Evolutionary conservation across 139 green algal genomes (phyloP), one percentile per base, ranked within the genome.

Genomic region (Deuterostichococcus epilithicus): DNA sequence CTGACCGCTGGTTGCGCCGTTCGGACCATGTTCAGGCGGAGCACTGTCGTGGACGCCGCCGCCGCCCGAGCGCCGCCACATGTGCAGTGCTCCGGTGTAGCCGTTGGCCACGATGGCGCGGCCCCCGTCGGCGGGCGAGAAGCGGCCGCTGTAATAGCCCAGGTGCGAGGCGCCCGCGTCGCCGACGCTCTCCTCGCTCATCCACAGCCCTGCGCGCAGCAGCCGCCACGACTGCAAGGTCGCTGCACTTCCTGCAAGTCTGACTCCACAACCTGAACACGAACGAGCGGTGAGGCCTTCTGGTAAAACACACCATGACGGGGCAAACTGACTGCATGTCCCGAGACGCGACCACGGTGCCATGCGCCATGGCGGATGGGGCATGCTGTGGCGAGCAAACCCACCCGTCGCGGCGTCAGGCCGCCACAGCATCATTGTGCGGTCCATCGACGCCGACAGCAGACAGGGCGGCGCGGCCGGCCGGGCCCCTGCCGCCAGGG

Each of bases 361-460:
- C 10, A 23, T 13, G 8, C 10, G 8, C 42, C 13, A 8, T 23
- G 13, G 42, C 13, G 10, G 42, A 52, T 52, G 8, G 42, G 8
- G 42, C 10, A 52, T 23, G 42, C 42, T 23, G 42, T 13, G 13
- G 42, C 30, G 22, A 58, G 18, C 6, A 72, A 58, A 26, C 70
- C 18, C 77, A 88, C 83, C 86, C 73, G 77, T 78, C 3, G 71
- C 47, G 28, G 69, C 47, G 44, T 97, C 90, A 10, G 85, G 89
- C 6, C 76, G 58, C 96, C 96, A 99, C 3, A 99, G 44, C 78
- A 96, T 90, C 91, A 99, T 96, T 34, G 92, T 97, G 20, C 96
- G 84, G 82, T 99, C 96, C 92, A 98, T 98, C 25, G 91, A 97
- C 4, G 91, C 86, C 0, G 91, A 93, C 63, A 99, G 90, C 68